A percentile compares a stretch with the other conserved stretches of the same genome.
Conservation (phyloP, 805 yeast genomes). For the Yueomyces sp. region DNA sequence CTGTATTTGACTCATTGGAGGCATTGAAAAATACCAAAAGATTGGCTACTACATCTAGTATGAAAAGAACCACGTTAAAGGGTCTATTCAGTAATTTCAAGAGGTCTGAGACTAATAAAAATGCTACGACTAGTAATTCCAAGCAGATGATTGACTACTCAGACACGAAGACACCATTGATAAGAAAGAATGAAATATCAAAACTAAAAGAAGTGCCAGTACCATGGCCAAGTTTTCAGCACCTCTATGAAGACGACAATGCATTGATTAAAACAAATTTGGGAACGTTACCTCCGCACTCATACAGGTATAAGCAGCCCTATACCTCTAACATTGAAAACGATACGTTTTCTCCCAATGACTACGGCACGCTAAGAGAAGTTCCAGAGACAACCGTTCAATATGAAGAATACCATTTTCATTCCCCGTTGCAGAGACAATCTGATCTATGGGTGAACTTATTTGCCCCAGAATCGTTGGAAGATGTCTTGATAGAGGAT, state of each 20-base stretch:
- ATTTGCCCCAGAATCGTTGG: slow-evolving; percentile 19
- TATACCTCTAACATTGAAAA: not conserved
- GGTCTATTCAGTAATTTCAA: slow-evolving; percentile 5
- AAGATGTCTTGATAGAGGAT: slow-evolving; percentile 21
- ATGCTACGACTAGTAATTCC: not conserved
- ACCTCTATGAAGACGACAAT: slow-evolving; percentile 5
- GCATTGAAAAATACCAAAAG: not conserved
- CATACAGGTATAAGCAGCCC: not conserved
- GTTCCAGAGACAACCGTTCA: not conserved
- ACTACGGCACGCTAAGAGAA: not conserved
- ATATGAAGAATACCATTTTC: not conserved
- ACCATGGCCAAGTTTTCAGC: slow-evolving; percentile 11
- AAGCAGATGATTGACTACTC: not conserved
- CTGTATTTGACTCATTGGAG: not conserved
- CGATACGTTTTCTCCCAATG: slow-evolving; percentile 1
- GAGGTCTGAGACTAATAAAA: not conserved
- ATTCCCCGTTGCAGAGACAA: not conserved
- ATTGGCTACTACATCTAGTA: slow-evolving; percentile 3
- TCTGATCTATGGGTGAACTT: slow-evolving; percentile 17
- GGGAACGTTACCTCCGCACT: not conserved
- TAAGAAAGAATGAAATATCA: slow-evolving; percentile 7
- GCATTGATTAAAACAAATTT: not conserved
- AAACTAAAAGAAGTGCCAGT: slow-evolving; percentile 7
- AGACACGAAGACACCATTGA: not conserved
- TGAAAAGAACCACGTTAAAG: slow-evolving; percentile 8